Evolutionary conservation across 2,329 filamentous ascomycete genomes (phyloP).

Genomic region (Shiraia sp.): DNA sequence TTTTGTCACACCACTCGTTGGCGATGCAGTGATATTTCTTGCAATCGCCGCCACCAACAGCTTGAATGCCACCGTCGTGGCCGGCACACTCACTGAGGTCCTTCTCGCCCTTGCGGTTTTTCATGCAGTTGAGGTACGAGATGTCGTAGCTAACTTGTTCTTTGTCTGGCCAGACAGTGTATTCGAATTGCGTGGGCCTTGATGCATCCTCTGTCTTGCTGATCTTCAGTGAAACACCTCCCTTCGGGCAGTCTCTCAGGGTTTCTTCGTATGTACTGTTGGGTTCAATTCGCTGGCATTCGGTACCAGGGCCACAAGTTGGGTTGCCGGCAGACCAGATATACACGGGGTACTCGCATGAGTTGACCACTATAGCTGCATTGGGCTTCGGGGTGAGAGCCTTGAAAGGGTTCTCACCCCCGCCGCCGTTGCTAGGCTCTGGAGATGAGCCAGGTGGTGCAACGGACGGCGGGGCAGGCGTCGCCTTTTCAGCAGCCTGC

Average conservation of each 20-base stretch:
- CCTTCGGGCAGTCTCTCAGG: conserved; percentile 6
- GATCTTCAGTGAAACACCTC: conserved; percentile 17
- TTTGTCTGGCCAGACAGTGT: conserved; percentile 11
- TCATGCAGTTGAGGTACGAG: conserved; percentile 18
- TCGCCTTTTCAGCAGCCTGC: neutral
- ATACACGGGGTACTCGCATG: conserved; percentile 20
- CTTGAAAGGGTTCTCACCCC: conserved; percentile 4
- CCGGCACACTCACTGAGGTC: conserved; percentile 13
- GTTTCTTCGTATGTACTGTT: conserved; percentile 11
- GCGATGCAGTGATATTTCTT: conserved; percentile 8
- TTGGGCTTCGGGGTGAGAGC: conserved; percentile 4
- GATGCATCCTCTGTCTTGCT: conserved; percentile 5
- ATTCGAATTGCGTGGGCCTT: conserved; percentile 19
- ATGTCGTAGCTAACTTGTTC: conserved; percentile 17
- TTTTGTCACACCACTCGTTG: conserved; percentile 8
- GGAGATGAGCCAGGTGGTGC: neutral
- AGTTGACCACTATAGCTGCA: conserved; percentile 19
- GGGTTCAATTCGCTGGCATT: conserved; percentile 2
- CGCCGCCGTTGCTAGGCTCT: neutral
- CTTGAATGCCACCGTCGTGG: conserved; percentile 19
- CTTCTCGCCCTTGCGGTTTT: conserved; percentile 6
- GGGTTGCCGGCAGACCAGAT: conserved; percentile 14
- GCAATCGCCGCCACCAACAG: conserved; percentile 8
- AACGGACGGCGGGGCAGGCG: neutral
- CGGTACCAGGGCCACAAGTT: conserved; percentile 1